These are phyloP conservation scores for Paxillus involutus DNA, from an alignment of 768 basidiomycete species.

Conservation along the genomic window DNA sequence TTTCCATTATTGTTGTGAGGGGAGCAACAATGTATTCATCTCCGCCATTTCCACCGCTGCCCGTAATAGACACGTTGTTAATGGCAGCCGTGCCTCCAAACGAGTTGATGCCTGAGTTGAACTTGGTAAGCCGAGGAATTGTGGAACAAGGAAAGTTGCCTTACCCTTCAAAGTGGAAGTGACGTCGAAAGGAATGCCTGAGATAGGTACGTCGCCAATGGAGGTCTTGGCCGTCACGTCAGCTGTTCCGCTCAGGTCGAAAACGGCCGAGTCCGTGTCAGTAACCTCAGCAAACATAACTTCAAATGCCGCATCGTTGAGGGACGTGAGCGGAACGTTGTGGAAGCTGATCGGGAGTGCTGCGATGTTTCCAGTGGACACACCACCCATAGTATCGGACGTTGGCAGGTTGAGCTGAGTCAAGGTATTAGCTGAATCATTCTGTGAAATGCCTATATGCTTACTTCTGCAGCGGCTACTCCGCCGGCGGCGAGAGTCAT, in stretches of 20 bases:
- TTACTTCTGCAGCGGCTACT: constrained; percentile 52
- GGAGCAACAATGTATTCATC: constrained; percentile 57
- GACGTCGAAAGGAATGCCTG: constrained; percentile 63
- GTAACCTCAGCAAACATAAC: constrained; percentile 61
- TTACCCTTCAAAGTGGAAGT: constrained; percentile 53
- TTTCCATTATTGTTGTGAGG: constrained; percentile 56
- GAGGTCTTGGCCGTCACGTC: constrained; percentile 59
- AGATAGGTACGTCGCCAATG: constrained; percentile 67
- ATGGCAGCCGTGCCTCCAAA: constrained; percentile 55
- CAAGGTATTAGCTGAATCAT: background rate
- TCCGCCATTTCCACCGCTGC: constrained; percentile 65
- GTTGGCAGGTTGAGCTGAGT: constrained; percentile 52
- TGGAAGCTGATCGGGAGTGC: constrained; percentile 58
- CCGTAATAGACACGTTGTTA: constrained; percentile 57
- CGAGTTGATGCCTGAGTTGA: constrained; percentile 49
- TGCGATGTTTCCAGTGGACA: constrained; percentile 70
- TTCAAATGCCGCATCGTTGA: constrained; percentile 54
- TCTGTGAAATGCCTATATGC: constrained; percentile 5
- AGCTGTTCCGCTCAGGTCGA: constrained; percentile 56
- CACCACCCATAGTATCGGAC: constrained; percentile 50
- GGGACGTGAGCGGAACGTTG: constrained; percentile 53
- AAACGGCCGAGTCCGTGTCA: constrained; percentile 40
- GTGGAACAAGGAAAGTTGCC: background rate
- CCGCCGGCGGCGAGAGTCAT: constrained; percentile 52
- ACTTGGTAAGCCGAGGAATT: background rate